Evolutionary conservation across 352 stramenopile genomes (phyloP).

Genomic region (Saprolegnia parasitica): DNA sequence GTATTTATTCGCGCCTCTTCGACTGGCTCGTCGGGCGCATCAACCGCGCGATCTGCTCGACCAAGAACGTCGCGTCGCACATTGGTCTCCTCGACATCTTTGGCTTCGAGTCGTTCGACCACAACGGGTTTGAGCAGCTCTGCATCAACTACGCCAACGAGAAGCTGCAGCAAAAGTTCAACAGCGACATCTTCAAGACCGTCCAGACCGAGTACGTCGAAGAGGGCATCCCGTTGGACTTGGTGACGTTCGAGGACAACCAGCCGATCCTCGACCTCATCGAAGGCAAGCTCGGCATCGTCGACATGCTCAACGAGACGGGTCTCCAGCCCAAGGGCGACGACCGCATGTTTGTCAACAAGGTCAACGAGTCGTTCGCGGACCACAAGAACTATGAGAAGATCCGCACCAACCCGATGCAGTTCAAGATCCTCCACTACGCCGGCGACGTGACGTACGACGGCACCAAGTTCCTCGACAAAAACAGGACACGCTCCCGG

Average conservation of each 20-base stretch:
- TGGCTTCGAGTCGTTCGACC: slow-evolving; percentile 89
- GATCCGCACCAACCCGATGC: slow-evolving; percentile 69
- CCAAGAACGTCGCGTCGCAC: slow-evolving; percentile 60
- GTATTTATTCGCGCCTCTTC: slow-evolving; percentile 93
- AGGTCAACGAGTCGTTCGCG: slow-evolving; percentile 68
- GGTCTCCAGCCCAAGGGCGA: slow-evolving; percentile 74
- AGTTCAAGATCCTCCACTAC: slow-evolving; percentile 84
- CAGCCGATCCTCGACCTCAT: slow-evolving; percentile 88
- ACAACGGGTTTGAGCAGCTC: slow-evolving; percentile 90
- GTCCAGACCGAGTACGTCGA: slow-evolving; percentile 88
- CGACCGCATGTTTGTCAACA: slow-evolving; percentile 82
- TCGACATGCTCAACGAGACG: slow-evolving; percentile 89
- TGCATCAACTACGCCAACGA: slow-evolving; percentile 94
- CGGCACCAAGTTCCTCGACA: slow-evolving; percentile 73
- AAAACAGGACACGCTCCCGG: slow-evolving; percentile 76
- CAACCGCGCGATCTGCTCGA: slow-evolving; percentile 85
- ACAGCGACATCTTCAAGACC: slow-evolving; percentile 90
- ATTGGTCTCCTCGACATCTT: slow-evolving; percentile 94
- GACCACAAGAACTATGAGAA: slow-evolving; percentile 82
- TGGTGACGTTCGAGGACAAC: slow-evolving; percentile 88
- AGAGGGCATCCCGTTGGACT: slow-evolving; percentile 87
- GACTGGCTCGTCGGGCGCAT: slow-evolving; percentile 93
- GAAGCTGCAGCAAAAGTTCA: slow-evolving; percentile 86
- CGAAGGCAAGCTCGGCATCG: slow-evolving; percentile 81
- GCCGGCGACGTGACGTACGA: slow-evolving; percentile 83